phyloP scores from a whole-genome alignment of 768 basidiomycete species.

The Phanerochaete sordida region DNA sequence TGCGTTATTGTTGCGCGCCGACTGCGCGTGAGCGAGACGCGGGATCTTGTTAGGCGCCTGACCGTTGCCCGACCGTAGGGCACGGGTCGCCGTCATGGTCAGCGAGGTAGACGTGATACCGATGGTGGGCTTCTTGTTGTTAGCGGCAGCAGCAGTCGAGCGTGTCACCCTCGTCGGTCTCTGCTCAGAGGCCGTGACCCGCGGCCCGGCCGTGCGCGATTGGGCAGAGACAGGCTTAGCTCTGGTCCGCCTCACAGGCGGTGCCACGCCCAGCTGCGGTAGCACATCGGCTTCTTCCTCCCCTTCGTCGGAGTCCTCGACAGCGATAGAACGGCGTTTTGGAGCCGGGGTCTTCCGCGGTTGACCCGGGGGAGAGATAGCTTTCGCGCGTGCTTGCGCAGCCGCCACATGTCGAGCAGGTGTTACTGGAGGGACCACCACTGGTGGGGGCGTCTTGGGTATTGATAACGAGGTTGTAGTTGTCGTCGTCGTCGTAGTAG shows the following conservation, averaged over 20 bases:
- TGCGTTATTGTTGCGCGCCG: conserved; percentile 53
- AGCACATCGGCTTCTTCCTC: conserved; percentile 55
- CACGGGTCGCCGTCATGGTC: conserved; percentile 19
- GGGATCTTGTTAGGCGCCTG: conserved; percentile 37
- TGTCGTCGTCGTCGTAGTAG: conserved; percentile 32
- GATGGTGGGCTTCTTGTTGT: conserved; percentile 11
- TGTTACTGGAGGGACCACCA: conserved; percentile 64
- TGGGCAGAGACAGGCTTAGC: conserved; percentile 24
- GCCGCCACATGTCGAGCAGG: conserved; percentile 73
- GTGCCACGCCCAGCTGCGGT: conserved; percentile 56
- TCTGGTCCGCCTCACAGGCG: conserved; percentile 27
- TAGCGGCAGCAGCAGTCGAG: conserved; percentile 49
- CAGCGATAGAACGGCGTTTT: conserved; percentile 48
- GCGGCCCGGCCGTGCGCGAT: conserved; percentile 30
- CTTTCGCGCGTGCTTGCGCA: conserved; percentile 66
- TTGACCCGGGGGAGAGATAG: conserved; percentile 76
- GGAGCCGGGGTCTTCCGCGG: conserved; percentile 84
- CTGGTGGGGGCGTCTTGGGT: conserved; percentile 21
- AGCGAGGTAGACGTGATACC: conserved; percentile 11
- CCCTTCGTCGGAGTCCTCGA: conserved; percentile 67
- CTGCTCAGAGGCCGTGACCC: conserved; percentile 63
- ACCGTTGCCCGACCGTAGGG: conserved; percentile 23
- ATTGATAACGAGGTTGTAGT: conserved; percentile 31
- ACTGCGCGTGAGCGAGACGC: conserved; percentile 35
- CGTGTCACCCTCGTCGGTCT: conserved; percentile 72